Conservation (phyloP, 495 filamentous ascomycete genomes). For the Antarctomyces pellizariae region DNA sequence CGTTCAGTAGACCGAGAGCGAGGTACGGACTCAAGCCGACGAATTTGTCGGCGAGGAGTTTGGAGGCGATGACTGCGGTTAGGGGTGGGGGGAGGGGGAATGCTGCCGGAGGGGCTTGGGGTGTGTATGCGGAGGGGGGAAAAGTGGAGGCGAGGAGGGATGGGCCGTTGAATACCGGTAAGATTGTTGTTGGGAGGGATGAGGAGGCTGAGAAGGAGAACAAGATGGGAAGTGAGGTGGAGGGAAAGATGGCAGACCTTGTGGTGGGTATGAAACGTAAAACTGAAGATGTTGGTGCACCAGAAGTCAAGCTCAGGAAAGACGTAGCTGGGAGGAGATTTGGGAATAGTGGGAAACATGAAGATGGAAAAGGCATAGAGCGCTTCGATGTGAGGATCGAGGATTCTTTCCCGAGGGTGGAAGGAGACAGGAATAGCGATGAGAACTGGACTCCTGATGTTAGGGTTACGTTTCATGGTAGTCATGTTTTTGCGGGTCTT, state of each 20-base stretch:
- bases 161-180: conserved; percentile 10
- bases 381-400: conserved; percentile 33
- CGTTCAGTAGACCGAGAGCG: conserved; percentile 43
- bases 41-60: conserved; percentile 38
- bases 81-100: conserved; percentile 44
- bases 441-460: conserved; percentile 30
- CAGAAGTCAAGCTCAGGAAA: conserved; percentile 20
- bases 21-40: conserved; percentile 43
- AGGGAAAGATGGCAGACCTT: conserved; percentile 6
- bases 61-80: conserved; percentile 37
- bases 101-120: conserved; percentile 50
- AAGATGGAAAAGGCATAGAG: conserved; percentile 35
- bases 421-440: conserved; percentile 13
- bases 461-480: conserved; percentile 42
- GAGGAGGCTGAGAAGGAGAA: conserved; percentile 15
- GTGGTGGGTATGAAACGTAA: conserved; percentile 10
- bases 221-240: conserved; percentile 12
- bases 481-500: conserved; percentile 63
- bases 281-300: conserved; percentile 11
- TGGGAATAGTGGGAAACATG: conserved; percentile 21
- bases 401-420: conserved; percentile 26
- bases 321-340: conserved; percentile 30
- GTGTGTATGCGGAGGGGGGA: conserved; percentile 52
- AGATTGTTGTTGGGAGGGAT: too few relatives aligned
- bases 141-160: conserved; percentile 10